These are phyloP conservation scores for Neofusicoccum parvum DNA, from an alignment of 2,329 filamentous ascomycete genomes.

Conservation along the genomic window DNA sequence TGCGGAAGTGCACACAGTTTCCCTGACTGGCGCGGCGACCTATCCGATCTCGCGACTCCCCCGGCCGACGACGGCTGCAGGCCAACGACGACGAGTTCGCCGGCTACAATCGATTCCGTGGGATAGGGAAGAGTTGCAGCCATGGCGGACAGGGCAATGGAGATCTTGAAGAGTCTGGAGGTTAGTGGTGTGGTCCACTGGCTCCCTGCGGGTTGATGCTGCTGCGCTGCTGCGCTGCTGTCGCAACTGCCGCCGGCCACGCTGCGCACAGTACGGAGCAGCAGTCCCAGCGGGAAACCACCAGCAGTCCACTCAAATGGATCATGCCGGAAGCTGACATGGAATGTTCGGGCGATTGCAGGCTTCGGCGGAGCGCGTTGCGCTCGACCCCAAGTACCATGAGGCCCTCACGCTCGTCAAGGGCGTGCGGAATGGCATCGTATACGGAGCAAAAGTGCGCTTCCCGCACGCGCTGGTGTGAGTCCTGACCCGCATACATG, in stretches of 20 bases:
- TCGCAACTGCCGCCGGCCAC: too few species aligned
- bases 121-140: neutral
- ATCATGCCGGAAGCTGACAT: neutral
- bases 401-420: conserved; percentile 85
- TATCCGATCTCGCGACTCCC: too few species aligned
- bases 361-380: conserved; percentile 61
- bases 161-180: conserved; percentile 15
- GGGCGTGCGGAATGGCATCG: conserved; percentile 91
- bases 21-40: too few species aligned
- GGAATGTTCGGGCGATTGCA: neutral
- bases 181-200: neutral
- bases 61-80: too few species aligned
- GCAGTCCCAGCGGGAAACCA: neutral
- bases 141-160: conserved; percentile 6
- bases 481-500: conserved; percentile 24
- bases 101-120: neutral
- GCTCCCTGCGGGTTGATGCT: neutral
- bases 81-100: neutral
- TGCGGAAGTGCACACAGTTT: too few species aligned
- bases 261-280: neutral
- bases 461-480: conserved; percentile 96
- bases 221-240: neutral
- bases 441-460: conserved; percentile 96
- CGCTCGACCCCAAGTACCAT: conserved; percentile 82
- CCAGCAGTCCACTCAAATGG: neutral